A percentile compares a stretch with the other conserved stretches of the same genome.
Evolutionary conservation across 192 early-diverging fungal genomes (phyloP).

Genomic region (Coemansia aciculifera): DNA sequence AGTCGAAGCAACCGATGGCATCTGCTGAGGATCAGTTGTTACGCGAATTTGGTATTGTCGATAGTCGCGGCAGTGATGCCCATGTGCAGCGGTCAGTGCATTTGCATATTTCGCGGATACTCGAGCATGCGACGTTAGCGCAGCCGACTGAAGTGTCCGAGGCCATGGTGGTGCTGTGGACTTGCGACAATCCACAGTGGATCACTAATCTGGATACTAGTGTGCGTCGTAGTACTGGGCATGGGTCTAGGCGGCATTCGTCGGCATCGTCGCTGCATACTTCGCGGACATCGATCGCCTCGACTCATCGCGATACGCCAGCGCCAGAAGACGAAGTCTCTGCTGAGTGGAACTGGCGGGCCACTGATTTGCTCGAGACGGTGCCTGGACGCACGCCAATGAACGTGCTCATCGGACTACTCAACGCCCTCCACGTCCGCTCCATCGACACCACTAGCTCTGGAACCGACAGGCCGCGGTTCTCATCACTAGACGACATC

Average conservation of each 20-base stretch:
- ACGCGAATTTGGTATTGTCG: slow-evolving; percentile 28
- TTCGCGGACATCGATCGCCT: background rate
- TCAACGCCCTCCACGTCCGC: slow-evolving; percentile 32
- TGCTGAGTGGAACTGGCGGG: slow-evolving; percentile 47
- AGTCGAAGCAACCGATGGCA: background rate
- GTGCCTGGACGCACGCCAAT: slow-evolving; percentile 34
- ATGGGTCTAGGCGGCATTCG: slow-evolving; percentile 14
- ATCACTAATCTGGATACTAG: slow-evolving; percentile 22
- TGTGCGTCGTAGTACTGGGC: background rate
- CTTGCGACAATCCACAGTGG: slow-evolving; percentile 45
- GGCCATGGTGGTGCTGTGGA: slow-evolving; percentile 43
- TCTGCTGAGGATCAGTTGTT: background rate
- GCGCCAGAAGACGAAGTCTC: slow-evolving; percentile 19
- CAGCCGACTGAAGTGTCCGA: slow-evolving; percentile 38
- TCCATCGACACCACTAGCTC: slow-evolving; percentile 6
- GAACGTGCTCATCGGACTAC: slow-evolving; percentile 25
- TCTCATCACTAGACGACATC: slow-evolving; percentile 23
- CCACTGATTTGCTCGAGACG: slow-evolving; percentile 36
- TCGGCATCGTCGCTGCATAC: slow-evolving; percentile 37
- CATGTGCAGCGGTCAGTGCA: slow-evolving; percentile 27
- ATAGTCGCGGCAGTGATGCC: background rate
- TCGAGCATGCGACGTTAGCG: slow-evolving; percentile 23
- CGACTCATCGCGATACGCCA: background rate
- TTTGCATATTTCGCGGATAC: slow-evolving; percentile 21
- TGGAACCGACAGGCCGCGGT: background rate